Evolutionary conservation across 2,329 filamentous ascomycete species (phyloP).

Genomic region (Chaetothyriales sp.): DNA sequence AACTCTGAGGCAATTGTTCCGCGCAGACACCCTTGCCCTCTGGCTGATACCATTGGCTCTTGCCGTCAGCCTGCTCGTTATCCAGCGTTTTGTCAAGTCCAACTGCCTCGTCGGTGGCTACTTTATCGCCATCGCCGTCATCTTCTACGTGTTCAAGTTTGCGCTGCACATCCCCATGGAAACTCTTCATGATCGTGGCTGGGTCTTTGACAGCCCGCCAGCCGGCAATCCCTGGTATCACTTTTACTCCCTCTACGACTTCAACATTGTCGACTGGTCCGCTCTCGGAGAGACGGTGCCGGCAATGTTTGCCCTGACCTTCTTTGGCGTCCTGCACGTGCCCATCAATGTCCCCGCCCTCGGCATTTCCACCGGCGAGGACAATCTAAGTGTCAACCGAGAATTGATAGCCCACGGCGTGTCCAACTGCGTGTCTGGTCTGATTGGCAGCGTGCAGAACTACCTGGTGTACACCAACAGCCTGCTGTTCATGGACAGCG

Average conservation of each 20-base stretch:
- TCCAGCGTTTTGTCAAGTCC: slow-evolving; percentile 62
- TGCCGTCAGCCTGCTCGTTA: slow-evolving; percentile 60
- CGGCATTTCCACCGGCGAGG: slow-evolving; percentile 78
- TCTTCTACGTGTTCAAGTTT: slow-evolving; percentile 38
- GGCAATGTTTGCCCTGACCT: slow-evolving; percentile 91
- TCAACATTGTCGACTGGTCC: slow-evolving; percentile 66
- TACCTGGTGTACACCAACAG: slow-evolving; percentile 97
- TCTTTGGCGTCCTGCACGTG: slow-evolving; percentile 93
- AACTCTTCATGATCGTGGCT: slow-evolving; percentile 57
- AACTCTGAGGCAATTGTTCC: slow-evolving; percentile 62
- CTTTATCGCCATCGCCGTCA: slow-evolving; percentile 63
- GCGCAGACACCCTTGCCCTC: slow-evolving; percentile 59
- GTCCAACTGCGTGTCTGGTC: slow-evolving; percentile 81
- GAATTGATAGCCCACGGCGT: slow-evolving; percentile 87
- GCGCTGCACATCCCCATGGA: slow-evolving; percentile 51
- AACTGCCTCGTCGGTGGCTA: slow-evolving; percentile 78
- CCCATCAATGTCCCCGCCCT: slow-evolving; percentile 95
- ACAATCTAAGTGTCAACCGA: slow-evolving; percentile 79
- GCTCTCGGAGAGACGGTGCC: slow-evolving; percentile 75
- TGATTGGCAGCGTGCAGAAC: slow-evolving; percentile 79
- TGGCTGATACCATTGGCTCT: slow-evolving; percentile 72
- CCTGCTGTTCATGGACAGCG: slow-evolving; percentile 88
- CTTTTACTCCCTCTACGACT: slow-evolving; percentile 90
- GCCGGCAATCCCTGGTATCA: slow-evolving; percentile 89
- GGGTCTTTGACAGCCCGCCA: slow-evolving; percentile 82